Conservation (phyloP, 345 rosid genomes). For the Camelina neglecta region DNA sequence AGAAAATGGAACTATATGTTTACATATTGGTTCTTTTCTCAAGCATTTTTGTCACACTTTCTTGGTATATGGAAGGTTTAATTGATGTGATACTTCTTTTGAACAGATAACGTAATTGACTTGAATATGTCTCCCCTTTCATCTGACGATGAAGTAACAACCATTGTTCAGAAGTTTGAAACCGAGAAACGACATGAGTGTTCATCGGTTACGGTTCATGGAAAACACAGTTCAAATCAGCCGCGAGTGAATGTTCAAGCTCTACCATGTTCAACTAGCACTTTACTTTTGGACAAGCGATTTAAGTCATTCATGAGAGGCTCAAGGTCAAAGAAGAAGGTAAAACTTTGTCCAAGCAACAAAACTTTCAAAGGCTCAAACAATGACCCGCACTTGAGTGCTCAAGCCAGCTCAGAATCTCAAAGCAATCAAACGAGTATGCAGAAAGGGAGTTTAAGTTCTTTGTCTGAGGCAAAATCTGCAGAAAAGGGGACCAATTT, state of each 20-base stretch:
- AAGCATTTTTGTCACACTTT: neutral
- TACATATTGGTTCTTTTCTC: neutral
- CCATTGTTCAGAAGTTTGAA: conserved; percentile 1
- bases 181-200: conserved; percentile 30
- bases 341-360: conserved; percentile 28
- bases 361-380: conserved; percentile 25
- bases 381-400: conserved; percentile 12
- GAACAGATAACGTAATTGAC: conserved; percentile 36
- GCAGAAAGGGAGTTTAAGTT: conserved; percentile 27
- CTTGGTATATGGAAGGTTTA: conserved; percentile 7
- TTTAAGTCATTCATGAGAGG: conserved; percentile 16
- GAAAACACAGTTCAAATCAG: neutral
- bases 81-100: conserved; percentile 12
- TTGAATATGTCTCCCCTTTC: conserved; percentile 40
- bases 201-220: neutral
- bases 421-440: conserved; percentile 10
- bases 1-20: conserved; percentile 1
- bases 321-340: conserved; percentile 35
- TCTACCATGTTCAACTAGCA: conserved; percentile 34
- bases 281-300: conserved; percentile 16
- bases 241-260: conserved; percentile 22
- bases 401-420: conserved; percentile 35
- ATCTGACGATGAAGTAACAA: conserved; percentile 17
- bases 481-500: neutral
- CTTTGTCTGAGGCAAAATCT: conserved; percentile 1